These are phyloP conservation scores for Blastocystis hominis DNA, from an alignment of 352 stramenopile genomes.

Conservation along the genomic window DNA sequence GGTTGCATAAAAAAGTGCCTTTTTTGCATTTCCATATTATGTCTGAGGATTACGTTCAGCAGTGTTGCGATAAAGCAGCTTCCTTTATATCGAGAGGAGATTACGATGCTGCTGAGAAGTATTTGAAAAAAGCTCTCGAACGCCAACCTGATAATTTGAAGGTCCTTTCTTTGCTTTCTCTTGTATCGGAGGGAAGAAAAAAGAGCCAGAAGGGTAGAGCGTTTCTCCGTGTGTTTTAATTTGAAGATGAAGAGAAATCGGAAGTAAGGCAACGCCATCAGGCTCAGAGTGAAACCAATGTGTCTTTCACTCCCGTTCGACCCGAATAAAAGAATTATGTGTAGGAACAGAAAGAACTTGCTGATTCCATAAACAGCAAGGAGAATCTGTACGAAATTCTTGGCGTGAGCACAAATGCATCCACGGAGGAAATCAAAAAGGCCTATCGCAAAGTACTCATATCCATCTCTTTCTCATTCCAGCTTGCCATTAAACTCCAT, in stretches of 20 bases:
- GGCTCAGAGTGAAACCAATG: no score
- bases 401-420: slow-evolving; percentile 67
- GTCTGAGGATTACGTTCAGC: slow-evolving; percentile 15
- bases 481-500: slow-evolving; percentile 77
- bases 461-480: slow-evolving; percentile 55
- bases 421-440: slow-evolving; percentile 78
- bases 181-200: neutral
- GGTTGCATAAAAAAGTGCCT: neutral
- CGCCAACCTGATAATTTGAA: neutral
- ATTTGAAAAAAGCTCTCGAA: slow-evolving; percentile 13
- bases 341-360: slow-evolving; percentile 63
- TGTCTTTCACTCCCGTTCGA: neutral
- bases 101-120: neutral
- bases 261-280: neutral
- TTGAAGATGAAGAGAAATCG: neutral
- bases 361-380: slow-evolving; percentile 75
- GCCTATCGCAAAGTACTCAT: slow-evolving; percentile 74
- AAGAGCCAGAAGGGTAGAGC: neutral
- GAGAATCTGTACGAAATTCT: slow-evolving; percentile 80
- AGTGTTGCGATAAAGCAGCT: slow-evolving; percentile 21
- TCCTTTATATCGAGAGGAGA: neutral
- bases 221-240: neutral
- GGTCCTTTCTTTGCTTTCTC: neutral
- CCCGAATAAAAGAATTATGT: neutral
- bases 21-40: neutral